phyloP scores from a whole-genome alignment of 139 green algal genomes.

The Haematococcus lacustris region DNA sequence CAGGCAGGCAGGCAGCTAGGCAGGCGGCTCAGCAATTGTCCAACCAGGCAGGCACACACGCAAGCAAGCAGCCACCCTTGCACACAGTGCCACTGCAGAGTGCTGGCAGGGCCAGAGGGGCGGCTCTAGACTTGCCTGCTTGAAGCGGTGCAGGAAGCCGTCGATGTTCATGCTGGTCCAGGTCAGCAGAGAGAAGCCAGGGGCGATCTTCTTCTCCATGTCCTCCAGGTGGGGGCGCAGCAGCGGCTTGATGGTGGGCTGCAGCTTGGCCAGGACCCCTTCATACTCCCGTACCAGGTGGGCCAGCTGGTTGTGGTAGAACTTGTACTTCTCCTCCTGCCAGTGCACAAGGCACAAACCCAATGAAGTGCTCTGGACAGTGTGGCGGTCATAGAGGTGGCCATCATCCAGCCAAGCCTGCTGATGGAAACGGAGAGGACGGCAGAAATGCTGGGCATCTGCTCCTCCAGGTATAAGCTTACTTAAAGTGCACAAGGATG shows the following conservation, averaged over 20 bases:
- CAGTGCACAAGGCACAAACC: background rate
- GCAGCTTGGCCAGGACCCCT: slow-evolving; percentile 46
- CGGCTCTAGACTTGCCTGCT: slow-evolving; percentile 61
- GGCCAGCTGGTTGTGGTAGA: slow-evolving; percentile 77
- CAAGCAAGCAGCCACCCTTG: too few relatives aligned
- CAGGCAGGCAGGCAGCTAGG: too few relatives aligned
- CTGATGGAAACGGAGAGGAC: background rate
- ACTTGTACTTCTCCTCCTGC: slow-evolving; percentile 64
- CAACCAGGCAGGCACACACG: too few relatives aligned
- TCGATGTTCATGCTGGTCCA: slow-evolving; percentile 92
- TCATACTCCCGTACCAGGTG: slow-evolving; percentile 72
- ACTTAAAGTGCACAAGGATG: background rate
- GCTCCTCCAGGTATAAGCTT: too few relatives aligned
- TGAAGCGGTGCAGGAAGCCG: slow-evolving; percentile 80
- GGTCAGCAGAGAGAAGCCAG: slow-evolving; percentile 71
- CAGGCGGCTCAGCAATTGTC: too few relatives aligned
- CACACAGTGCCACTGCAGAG: too few relatives aligned
- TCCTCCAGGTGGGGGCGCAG: slow-evolving; percentile 79
- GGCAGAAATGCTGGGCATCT: too few relatives aligned
- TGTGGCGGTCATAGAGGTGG: background rate
- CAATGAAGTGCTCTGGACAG: background rate
- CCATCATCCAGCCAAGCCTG: background rate
- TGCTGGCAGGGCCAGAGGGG: too few relatives aligned
- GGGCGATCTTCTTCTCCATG: slow-evolving; percentile 78
- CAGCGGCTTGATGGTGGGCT: slow-evolving; percentile 62